Evolutionary conservation across 371 early-diverging fungal genomes (phyloP).

Genomic region (Blakeslea trispora): DNA sequence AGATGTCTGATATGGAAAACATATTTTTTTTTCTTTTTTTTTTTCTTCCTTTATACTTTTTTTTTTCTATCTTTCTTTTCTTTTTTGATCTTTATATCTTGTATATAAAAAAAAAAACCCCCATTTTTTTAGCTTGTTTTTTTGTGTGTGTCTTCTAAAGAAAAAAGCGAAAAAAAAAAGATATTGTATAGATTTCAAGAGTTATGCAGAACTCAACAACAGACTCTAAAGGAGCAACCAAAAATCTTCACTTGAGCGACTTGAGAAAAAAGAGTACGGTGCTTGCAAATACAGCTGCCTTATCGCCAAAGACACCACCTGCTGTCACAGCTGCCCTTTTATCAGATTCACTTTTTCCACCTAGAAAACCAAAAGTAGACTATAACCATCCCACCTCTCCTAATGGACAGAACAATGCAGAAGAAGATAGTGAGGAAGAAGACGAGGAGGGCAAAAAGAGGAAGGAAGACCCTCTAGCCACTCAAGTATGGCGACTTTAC

Average conservation of each 20-base stretch:
- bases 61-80: constrained; percentile 2
- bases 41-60: not conserved
- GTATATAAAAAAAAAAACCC: too few relatives aligned
- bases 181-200: not conserved
- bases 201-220: constrained; percentile 18
- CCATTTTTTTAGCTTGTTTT: too few relatives aligned
- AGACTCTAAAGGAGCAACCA: constrained; percentile 8
- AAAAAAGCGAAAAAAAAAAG: not conserved
- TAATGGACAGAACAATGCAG: constrained; percentile 41
- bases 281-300: constrained; percentile 6
- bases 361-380: constrained; percentile 22
- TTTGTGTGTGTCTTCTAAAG: too few relatives aligned
- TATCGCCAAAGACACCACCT: constrained; percentile 30
- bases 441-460: constrained; percentile 27
- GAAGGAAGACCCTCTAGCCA: constrained; percentile 56
- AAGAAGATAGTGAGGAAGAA: constrained; percentile 22
- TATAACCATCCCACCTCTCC: constrained; percentile 7
- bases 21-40: not conserved
- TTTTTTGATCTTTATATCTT: too few relatives aligned
- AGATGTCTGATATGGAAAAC: too few relatives aligned
- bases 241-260: constrained; percentile 11
- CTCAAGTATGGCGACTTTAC: constrained; percentile 65
- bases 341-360: constrained; percentile 32
- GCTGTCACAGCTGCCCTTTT: constrained; percentile 33
- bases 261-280: constrained; percentile 10